Evolutionary conservation across 2,329 filamentous ascomycete genomes (phyloP).

Genomic region (Hansfordia pulvinata): DNA sequence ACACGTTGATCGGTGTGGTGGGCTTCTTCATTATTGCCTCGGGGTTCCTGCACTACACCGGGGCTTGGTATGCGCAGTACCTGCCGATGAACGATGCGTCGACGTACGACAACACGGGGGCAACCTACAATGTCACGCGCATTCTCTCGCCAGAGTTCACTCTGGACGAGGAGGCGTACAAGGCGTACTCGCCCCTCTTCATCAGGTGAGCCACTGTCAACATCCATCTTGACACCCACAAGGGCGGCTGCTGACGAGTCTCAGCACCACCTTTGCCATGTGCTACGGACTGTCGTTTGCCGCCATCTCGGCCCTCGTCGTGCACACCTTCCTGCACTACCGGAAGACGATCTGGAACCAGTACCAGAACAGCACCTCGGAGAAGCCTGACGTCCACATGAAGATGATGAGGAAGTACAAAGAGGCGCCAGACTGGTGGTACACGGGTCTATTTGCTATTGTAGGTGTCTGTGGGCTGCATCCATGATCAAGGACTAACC

Average conservation of each 20-base stretch:
- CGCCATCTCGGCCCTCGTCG: slow-evolving; percentile 53
- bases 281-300: slow-evolving; percentile 62
- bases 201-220: slow-evolving; percentile 27
- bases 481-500: slow-evolving; percentile 1
- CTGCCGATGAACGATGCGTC: slow-evolving; percentile 56
- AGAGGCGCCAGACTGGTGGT: slow-evolving; percentile 53
- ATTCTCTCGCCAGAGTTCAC: slow-evolving; percentile 49
- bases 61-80: slow-evolving; percentile 49
- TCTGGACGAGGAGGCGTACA: slow-evolving; percentile 49
- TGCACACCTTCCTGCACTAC: slow-evolving; percentile 55
- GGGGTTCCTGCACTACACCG: slow-evolving; percentile 49
- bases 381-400: slow-evolving; percentile 52
- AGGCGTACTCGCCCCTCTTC: slow-evolving; percentile 54
- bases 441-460: slow-evolving; percentile 39
- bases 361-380: slow-evolving; percentile 41
- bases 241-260: too few relatives aligned
- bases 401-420: slow-evolving; percentile 49
- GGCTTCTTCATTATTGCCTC: slow-evolving; percentile 50
- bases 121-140: slow-evolving; percentile 46
- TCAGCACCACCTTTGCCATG: slow-evolving; percentile 56
- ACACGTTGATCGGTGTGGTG: slow-evolving; percentile 55
- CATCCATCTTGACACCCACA: slow-evolving; percentile 2
- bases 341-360: slow-evolving; percentile 52
- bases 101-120: slow-evolving; percentile 60
- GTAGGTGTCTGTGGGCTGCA: slow-evolving; percentile 21